phyloP scores from a whole-genome alignment of 345 rosid species.

The Triadica sebifera region DNA sequence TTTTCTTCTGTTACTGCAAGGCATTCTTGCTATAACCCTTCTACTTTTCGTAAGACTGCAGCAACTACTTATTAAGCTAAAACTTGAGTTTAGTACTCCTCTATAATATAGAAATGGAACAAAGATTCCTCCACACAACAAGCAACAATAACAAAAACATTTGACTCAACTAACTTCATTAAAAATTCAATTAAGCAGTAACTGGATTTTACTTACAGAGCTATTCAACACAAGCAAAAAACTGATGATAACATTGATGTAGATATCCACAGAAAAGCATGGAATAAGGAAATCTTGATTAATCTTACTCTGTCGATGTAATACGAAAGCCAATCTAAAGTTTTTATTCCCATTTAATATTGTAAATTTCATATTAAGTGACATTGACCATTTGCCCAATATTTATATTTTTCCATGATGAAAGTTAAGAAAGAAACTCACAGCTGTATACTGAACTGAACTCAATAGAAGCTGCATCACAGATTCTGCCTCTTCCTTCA shows the following conservation, averaged over 20 bases:
- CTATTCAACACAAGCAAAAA: not conserved
- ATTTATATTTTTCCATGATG: not conserved
- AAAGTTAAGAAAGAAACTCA: conserved; percentile 36
- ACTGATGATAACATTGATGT: not conserved
- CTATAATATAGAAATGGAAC: not conserved
- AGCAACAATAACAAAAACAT: not conserved
- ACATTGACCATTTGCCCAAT: not conserved
- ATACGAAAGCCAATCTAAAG: not conserved
- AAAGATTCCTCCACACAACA: not conserved
- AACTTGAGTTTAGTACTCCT: not conserved
- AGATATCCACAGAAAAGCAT: not conserved
- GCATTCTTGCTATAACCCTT: not conserved
- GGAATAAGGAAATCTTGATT: not conserved
- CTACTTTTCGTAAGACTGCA: not conserved
- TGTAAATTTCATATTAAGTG: not conserved
- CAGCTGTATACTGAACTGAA: conserved; percentile 84
- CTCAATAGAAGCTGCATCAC: conserved; percentile 65
- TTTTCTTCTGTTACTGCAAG: not conserved
- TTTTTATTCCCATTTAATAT: not conserved
- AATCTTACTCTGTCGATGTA: not conserved
- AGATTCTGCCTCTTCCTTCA: conserved; percentile 75
- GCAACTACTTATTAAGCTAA: not conserved
- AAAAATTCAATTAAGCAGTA: not conserved
- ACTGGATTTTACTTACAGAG: not conserved
- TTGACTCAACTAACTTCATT: not conserved